Evolutionary conservation across 1,284 basidiomycete species (phyloP).

Genomic region (Vanrija sp.): DNA sequence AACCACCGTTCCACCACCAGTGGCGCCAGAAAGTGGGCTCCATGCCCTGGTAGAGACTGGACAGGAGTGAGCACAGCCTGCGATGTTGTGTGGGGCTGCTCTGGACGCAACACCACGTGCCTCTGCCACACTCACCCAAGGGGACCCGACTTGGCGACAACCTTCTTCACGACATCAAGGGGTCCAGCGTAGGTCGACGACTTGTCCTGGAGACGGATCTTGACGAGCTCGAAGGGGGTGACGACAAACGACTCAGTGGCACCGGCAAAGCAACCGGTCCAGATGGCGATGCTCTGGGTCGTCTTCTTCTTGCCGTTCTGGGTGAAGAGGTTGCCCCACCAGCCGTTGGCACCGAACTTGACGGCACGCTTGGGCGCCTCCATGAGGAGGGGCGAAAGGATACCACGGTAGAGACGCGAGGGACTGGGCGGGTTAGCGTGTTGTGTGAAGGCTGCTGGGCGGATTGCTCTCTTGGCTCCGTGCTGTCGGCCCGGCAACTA

Average conservation of each 20-base stretch:
- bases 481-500: background rate
- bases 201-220: slow-evolving; percentile 92
- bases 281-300: slow-evolving; percentile 76
- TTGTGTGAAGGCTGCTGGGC: background rate
- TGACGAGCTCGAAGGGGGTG: slow-evolving; percentile 95
- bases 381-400: slow-evolving; percentile 87
- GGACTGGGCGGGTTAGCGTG: slow-evolving; percentile 52
- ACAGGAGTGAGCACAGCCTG: background rate
- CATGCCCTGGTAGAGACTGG: slow-evolving; percentile 64
- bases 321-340: slow-evolving; percentile 72
- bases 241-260: slow-evolving; percentile 86
- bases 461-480: background rate
- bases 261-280: slow-evolving; percentile 90
- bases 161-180: slow-evolving; percentile 78
- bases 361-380: slow-evolving; percentile 98
- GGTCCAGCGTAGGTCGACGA: slow-evolving; percentile 82
- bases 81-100: background rate
- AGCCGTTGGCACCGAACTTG: slow-evolving; percentile 67
- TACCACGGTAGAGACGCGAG: slow-evolving; percentile 84
- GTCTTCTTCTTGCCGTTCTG: slow-evolving; percentile 69
- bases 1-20: slow-evolving; percentile 85
- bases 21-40: slow-evolving; percentile 95
- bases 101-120: background rate
- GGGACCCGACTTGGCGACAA: slow-evolving; percentile 70
- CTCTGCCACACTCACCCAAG: slow-evolving; percentile 61